A percentile compares a stretch with the other conserved stretches of the same genome.
Evolutionary conservation across 2,329 filamentous ascomycete genomes (phyloP).

Genomic region (Sphaerulina populicola): DNA sequence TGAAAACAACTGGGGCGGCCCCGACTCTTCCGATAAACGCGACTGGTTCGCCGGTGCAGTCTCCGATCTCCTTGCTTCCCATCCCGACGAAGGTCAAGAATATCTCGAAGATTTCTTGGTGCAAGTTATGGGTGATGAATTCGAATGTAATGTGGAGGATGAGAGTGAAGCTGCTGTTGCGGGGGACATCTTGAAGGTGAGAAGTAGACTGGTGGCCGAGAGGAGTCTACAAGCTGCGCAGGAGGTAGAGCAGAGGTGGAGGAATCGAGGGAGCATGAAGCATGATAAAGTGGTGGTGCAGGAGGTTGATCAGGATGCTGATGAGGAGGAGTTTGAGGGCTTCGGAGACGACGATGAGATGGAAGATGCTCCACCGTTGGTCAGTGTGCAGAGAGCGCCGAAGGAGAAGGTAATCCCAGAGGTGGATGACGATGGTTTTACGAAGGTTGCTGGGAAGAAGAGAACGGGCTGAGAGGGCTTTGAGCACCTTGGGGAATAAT

Average conservation of each 20-base stretch:
- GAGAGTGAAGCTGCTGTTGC: slow-evolving; percentile 71
- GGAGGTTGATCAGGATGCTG: slow-evolving; percentile 54
- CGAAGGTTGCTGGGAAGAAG: slow-evolving; percentile 34
- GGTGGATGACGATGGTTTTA: slow-evolving; percentile 38
- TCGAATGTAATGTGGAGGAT: slow-evolving; percentile 86
- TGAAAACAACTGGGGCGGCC: slow-evolving; percentile 78
- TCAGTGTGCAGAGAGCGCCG: slow-evolving; percentile 38
- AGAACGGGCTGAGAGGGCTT: slow-evolving; percentile 18
- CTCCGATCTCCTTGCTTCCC: slow-evolving; percentile 62
- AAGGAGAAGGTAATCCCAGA: slow-evolving; percentile 54
- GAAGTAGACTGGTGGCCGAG: slow-evolving; percentile 55
- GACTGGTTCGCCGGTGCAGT: slow-evolving; percentile 93
- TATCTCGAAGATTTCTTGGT: slow-evolving; percentile 6
- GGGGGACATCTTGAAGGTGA: slow-evolving; percentile 59
- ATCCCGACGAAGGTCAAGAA: slow-evolving; percentile 52
- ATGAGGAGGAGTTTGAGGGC: slow-evolving; percentile 37
- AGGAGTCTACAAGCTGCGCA: slow-evolving; percentile 77
- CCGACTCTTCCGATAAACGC: slow-evolving; percentile 74
- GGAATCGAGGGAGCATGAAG: slow-evolving; percentile 60
- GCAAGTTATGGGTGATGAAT: slow-evolving; percentile 54
- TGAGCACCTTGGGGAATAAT: too few relatives aligned
- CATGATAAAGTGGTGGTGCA: slow-evolving; percentile 48
- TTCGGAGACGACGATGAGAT: slow-evolving; percentile 49
- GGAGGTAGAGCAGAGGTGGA: slow-evolving; percentile 60
- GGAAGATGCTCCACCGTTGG: slow-evolving; percentile 54